A percentile compares a stretch with the other conserved stretches of the same genome.
Conservation (phyloP, 306 rosid species). For the Fragaria ananassa region DNA sequence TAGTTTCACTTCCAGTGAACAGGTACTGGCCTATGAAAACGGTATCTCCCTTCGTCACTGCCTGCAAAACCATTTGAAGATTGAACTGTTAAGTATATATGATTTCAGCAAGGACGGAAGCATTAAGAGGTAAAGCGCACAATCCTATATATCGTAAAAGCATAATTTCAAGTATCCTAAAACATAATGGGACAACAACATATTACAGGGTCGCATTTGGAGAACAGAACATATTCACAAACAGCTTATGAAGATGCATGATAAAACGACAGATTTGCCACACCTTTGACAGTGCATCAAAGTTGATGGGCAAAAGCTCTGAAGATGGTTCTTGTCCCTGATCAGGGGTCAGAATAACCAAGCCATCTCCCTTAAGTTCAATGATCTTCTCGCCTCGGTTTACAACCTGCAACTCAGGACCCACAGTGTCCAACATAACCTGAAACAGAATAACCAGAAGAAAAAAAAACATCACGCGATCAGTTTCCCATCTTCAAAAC, state of each 20-base stretch:
- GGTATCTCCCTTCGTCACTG: slow-evolving; percentile 86
- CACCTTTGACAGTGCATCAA: slow-evolving; percentile 83
- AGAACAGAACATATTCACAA: not conserved
- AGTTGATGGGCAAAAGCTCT: slow-evolving; percentile 78
- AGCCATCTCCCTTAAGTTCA: slow-evolving; percentile 49
- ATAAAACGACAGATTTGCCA: not conserved
- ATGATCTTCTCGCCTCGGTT: slow-evolving; percentile 58
- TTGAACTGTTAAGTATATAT: not conserved
- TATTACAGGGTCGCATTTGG: not conserved
- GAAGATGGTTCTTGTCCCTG: slow-evolving; percentile 71
- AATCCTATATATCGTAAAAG: not conserved
- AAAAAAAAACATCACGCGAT: slow-evolving; percentile 3
- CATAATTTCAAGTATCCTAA: not conserved
- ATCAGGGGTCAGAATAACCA: slow-evolving; percentile 74
- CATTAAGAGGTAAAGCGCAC: not conserved
- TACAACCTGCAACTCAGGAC: slow-evolving; percentile 82
- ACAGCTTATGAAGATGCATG: not conserved
- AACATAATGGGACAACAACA: not conserved
- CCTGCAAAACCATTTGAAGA: slow-evolving; percentile 48
- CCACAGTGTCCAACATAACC: slow-evolving; percentile 90
- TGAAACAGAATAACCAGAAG: slow-evolving; percentile 21
- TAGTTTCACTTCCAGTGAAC: slow-evolving; percentile 99
- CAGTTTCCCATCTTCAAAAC: not conserved
- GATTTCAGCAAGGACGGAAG: not conserved
- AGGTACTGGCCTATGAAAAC: slow-evolving; percentile 91